Conservation (phyloP, 2,329 filamentous ascomycete species). For the Aureobasidium sp. region DNA sequence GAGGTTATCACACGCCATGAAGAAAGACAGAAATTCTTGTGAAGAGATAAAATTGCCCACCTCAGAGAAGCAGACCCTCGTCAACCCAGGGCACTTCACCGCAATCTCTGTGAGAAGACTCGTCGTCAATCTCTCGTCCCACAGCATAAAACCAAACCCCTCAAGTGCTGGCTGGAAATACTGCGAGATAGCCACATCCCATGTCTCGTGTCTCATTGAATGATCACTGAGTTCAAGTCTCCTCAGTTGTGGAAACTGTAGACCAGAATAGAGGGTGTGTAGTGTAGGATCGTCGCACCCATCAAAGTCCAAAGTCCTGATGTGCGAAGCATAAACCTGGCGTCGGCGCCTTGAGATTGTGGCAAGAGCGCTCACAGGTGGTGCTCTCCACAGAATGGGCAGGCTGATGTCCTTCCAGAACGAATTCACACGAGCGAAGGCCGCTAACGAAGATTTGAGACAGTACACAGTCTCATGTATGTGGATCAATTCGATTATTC, state of each 20-base stretch:
- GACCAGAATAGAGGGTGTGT: neutral
- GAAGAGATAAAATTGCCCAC: too few species aligned
- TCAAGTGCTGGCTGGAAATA: too few species aligned
- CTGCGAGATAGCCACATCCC: too few species aligned
- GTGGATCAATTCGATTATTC: neutral
- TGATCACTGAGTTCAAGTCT: too few species aligned
- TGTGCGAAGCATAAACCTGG: neutral
- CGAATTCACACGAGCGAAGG: neutral
- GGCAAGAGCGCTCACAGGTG: neutral
- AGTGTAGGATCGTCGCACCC: neutral
- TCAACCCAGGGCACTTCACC: too few species aligned
- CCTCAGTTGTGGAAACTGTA: neutral
- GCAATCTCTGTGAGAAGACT: too few species aligned
- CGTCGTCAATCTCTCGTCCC: too few species aligned
- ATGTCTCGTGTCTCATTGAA: too few species aligned
- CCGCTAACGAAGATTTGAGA: neutral
- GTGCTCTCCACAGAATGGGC: neutral
- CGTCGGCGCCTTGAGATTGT: neutral
- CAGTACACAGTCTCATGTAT: neutral
- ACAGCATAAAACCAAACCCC: too few species aligned
- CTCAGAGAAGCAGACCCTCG: too few species aligned
- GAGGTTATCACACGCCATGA: too few species aligned
- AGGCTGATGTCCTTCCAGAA: neutral
- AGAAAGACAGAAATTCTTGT: too few species aligned
- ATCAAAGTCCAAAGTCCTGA: neutral